phyloP scores from a whole-genome alignment of 148 eudicot species.

The Linanthus parryae region DNA sequence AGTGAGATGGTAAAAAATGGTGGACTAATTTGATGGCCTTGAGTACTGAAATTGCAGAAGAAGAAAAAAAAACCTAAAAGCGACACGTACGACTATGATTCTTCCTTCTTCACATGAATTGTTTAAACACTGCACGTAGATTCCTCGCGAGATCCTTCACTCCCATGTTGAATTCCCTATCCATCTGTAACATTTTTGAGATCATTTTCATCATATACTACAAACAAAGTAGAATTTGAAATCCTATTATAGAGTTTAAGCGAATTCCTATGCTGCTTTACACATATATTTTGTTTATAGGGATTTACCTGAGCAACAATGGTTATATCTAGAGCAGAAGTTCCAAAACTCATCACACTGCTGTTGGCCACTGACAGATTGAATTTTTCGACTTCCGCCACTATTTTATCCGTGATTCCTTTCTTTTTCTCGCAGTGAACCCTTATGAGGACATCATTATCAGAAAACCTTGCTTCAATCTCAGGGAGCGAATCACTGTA shows the following conservation, averaged over 20 bases:
- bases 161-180: slow-evolving; percentile 10
- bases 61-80: too few relatives aligned
- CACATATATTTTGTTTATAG: not conserved
- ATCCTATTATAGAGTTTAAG: slow-evolving; percentile 10
- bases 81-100: too few relatives aligned
- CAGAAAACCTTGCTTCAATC: slow-evolving; percentile 29
- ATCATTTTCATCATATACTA: not conserved
- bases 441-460: slow-evolving; percentile 26
- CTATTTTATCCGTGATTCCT: slow-evolving; percentile 14
- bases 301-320: slow-evolving; percentile 34
- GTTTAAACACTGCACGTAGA: slow-evolving; percentile 16
- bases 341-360: slow-evolving; percentile 34
- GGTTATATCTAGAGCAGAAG: slow-evolving; percentile 20
- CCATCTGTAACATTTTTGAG: slow-evolving; percentile 19
- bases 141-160: slow-evolving; percentile 19
- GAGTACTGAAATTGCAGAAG: too few relatives aligned
- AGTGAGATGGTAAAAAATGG: too few relatives aligned
- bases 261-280: not conserved
- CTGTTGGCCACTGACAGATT: slow-evolving; percentile 24
- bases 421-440: slow-evolving; percentile 25
- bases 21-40: too few relatives aligned
- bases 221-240: slow-evolving; percentile 25
- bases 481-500: slow-evolving; percentile 16
- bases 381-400: slow-evolving; percentile 30
- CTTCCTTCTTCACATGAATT: too few relatives aligned